A percentile compares a stretch with the other conserved stretches of the same genome.
Conservation (phyloP, 352 stramenopile genomes). For the Globisporangium camurandrum region DNA sequence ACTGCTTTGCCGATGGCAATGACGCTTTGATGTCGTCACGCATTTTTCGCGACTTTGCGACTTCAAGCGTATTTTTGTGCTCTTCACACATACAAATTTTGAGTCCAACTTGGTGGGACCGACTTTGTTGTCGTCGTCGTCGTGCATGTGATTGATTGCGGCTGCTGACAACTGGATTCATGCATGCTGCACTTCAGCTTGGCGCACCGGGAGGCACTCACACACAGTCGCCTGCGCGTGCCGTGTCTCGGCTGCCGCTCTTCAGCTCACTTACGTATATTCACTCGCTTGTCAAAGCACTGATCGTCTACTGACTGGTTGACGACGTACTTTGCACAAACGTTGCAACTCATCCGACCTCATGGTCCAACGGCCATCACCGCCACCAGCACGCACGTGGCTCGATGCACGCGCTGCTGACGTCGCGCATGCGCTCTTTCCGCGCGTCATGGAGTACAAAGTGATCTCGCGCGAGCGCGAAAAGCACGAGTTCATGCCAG, state of each 20-base stretch:
- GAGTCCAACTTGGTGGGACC: too few relatives aligned
- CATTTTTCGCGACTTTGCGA: too few relatives aligned
- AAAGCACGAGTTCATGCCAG: constrained; percentile 74
- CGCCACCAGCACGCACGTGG: background rate
- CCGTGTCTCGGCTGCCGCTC: background rate
- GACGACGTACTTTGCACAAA: background rate
- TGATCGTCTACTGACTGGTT: background rate
- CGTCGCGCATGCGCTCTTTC: constrained; percentile 41
- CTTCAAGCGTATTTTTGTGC: too few relatives aligned
- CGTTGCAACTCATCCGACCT: background rate
- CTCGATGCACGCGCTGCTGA: background rate
- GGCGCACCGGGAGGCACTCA: background rate
- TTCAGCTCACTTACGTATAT: background rate
- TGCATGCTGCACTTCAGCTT: background rate
- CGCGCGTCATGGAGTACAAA: constrained; percentile 71
- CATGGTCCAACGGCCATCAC: background rate
- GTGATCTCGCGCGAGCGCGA: constrained; percentile 62
- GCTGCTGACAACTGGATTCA: too few relatives aligned
- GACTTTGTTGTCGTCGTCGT: too few relatives aligned
- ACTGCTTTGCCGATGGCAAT: too few relatives aligned
- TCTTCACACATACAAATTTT: too few relatives aligned
- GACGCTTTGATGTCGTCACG: too few relatives aligned
- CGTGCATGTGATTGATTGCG: too few relatives aligned
- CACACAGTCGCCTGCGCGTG: background rate
- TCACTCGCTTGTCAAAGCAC: background rate